phyloP scores from a whole-genome alignment of 495 filamentous ascomycete genomes.

The Penicillium maclennaniae region DNA sequence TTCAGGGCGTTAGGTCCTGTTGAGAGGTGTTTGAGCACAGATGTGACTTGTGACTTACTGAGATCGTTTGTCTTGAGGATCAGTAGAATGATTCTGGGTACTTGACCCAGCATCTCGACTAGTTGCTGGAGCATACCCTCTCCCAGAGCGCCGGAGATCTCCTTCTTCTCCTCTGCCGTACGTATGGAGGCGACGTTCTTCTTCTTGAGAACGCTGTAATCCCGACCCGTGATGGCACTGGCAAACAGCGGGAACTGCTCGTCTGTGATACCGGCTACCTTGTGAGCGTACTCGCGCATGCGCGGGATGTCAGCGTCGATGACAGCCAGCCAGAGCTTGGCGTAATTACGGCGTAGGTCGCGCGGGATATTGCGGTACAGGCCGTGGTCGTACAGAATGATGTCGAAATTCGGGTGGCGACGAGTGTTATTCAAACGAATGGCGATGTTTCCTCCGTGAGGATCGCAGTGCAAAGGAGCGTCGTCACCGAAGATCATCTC shows the following conservation, averaged over 20 bases:
- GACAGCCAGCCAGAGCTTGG: conserved; percentile 95
- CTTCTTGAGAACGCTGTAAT: conserved; percentile 69
- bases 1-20: conserved; percentile 11
- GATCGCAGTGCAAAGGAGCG: conserved; percentile 93
- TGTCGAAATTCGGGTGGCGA: conserved; percentile 79
- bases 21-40: neutral
- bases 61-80: conserved; percentile 99
- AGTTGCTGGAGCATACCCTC: conserved; percentile 85
- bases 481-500: conserved; percentile 97
- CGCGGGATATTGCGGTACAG: conserved; percentile 89
- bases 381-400: conserved; percentile 97
- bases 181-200: conserved; percentile 59
- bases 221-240: conserved; percentile 91
- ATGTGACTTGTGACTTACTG: conserved; percentile 46
- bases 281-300: conserved; percentile 85
- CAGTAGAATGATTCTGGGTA: conserved; percentile 86
- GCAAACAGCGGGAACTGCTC: conserved; percentile 96
- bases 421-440: conserved; percentile 68
- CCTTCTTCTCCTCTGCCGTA: conserved; percentile 70
- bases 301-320: conserved; percentile 76
- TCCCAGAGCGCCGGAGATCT: conserved; percentile 74
- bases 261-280: conserved; percentile 85
- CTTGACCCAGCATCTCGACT: conserved; percentile 81
- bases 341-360: conserved; percentile 77
- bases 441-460: conserved; percentile 95